Evolutionary conservation across 192 early-diverging fungal species (phyloP).

Genomic region (Chytriomyces sp.): DNA sequence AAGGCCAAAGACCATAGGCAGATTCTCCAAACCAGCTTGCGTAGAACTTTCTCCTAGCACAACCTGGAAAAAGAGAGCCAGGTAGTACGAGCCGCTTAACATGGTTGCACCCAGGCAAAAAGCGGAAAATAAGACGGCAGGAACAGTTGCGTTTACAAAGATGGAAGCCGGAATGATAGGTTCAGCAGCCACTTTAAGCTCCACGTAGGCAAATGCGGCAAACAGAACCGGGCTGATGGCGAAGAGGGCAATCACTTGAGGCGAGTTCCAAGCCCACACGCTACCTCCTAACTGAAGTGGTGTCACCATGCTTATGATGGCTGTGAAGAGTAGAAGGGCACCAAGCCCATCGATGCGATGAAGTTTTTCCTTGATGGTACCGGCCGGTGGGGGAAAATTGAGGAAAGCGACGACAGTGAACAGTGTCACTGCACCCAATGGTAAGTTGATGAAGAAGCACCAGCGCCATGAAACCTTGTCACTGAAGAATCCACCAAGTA

Average conservation of each 20-base stretch:
- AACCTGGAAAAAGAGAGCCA: slow-evolving; percentile 82
- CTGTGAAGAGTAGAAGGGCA: slow-evolving; percentile 53
- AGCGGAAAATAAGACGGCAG: slow-evolving; percentile 31
- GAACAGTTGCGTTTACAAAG: slow-evolving; percentile 56
- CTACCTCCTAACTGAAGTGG: slow-evolving; percentile 76
- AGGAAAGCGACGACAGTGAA: slow-evolving; percentile 58
- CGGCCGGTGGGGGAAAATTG: slow-evolving; percentile 58
- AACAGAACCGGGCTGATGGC: slow-evolving; percentile 64
- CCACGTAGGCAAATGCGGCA: slow-evolving; percentile 62
- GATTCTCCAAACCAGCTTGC: slow-evolving; percentile 69
- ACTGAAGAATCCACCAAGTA: slow-evolving; percentile 84
- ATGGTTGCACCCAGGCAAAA: slow-evolving; percentile 49
- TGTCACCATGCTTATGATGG: slow-evolving; percentile 62
- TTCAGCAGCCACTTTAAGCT: slow-evolving; percentile 62
- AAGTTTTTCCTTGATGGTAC: slow-evolving; percentile 59
- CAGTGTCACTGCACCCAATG: slow-evolving; percentile 71
- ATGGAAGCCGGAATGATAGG: slow-evolving; percentile 73
- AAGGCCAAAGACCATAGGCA: slow-evolving; percentile 74
- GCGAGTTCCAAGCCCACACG: slow-evolving; percentile 62
- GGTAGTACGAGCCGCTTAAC: slow-evolving; percentile 66
- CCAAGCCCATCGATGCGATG: slow-evolving; percentile 71
- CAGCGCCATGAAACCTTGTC: slow-evolving; percentile 54
- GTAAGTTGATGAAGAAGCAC: slow-evolving; percentile 87
- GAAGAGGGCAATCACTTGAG: slow-evolving; percentile 65
- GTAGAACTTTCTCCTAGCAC: slow-evolving; percentile 74